Evolutionary conservation across 78 protist species (phyloP).

Genomic region (Dictyostelium purpureum): DNA sequence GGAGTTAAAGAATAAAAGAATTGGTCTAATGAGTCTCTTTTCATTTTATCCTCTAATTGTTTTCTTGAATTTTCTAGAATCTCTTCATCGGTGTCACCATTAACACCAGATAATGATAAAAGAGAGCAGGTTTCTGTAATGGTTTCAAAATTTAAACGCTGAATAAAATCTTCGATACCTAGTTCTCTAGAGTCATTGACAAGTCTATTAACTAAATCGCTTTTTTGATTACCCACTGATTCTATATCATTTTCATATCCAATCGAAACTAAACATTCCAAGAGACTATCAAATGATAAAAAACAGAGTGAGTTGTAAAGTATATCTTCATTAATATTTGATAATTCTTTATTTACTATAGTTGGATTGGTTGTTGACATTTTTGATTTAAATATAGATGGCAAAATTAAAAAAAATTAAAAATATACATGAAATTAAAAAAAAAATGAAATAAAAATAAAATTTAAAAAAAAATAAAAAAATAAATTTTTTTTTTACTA

Average conservation of each 20-base stretch:
- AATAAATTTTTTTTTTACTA: too few species aligned
- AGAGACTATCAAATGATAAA: neutral
- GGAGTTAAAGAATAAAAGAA: constrained; percentile 16
- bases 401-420: too few species aligned
- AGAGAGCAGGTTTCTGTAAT: constrained; percentile 23
- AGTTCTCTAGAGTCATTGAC: constrained; percentile 26
- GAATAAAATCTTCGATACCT: constrained; percentile 32
- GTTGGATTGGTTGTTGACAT: too few species aligned
- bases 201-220: neutral
- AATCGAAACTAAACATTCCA: neutral
- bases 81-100: constrained; percentile 6
- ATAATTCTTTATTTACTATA: neutral
- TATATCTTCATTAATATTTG: neutral
- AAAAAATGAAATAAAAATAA: too few species aligned
- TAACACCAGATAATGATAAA: constrained; percentile 20
- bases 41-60: constrained; percentile 13
- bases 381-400: too few species aligned
- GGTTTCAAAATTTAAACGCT: neutral
- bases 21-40: constrained; percentile 3
- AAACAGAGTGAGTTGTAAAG: constrained; percentile 13
- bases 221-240: neutral
- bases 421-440: too few species aligned
- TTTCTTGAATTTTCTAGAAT: neutral
- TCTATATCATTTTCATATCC: constrained; percentile 33
- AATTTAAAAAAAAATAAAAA: too few species aligned